Base-by-base conservation (phyloP, 2,329 filamentous ascomycete genomes). In the Chaetomiaceae sp. region DNA sequence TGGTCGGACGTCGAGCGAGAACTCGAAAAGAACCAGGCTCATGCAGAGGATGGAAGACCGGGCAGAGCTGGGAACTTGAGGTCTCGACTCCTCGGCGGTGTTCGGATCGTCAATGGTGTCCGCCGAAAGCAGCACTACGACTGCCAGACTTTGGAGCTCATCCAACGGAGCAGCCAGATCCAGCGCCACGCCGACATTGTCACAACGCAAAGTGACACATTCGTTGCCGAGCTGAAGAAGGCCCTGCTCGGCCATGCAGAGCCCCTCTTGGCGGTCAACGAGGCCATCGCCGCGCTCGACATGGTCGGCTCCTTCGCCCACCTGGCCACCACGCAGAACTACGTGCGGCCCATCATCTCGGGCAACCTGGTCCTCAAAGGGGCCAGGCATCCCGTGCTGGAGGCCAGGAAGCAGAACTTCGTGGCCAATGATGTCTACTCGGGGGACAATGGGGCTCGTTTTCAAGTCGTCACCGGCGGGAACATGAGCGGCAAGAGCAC, bases 401-500 rank as follows among this genome's bases (percentile, higher is more conserved):
- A 81, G 74, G 81, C 85, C 2, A 83, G 89, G 59, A 72, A 75
- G 1, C 79, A 79, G 42, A 83, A 81, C 20, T 95, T 88, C 65
- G 76, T 97, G 3, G 88, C 94, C 0, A 97, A 97, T 59, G 91
- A 97, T 64, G 88, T 91, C 25, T 97, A 91, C 63, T 87, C 89
- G 3, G 88, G 85, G 0, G 79, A 87, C 31, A 84, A 92, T 56
- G 42, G 36, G 6, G 37, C 29, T 33, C 83, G 91, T 1, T 95
- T 96, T 64, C 91, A 97, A 60, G 87, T 97, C 57, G 85, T 99
- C 58, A 97, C 92, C 0, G 92, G 94, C 3, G 95, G 89, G 68
- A 99, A 99, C 63, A 99, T 99, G 94, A 95, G 90, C 62, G 94
- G 91, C 1, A 99, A 97, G 68, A 95, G 88, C 59, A 99, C 91